Percentiles rank a stretch among this genome's conserved stretches.
These are phyloP conservation scores for Trametes meyenii DNA, from an alignment of 768 basidiomycete genomes.

Conservation along the genomic window DNA sequence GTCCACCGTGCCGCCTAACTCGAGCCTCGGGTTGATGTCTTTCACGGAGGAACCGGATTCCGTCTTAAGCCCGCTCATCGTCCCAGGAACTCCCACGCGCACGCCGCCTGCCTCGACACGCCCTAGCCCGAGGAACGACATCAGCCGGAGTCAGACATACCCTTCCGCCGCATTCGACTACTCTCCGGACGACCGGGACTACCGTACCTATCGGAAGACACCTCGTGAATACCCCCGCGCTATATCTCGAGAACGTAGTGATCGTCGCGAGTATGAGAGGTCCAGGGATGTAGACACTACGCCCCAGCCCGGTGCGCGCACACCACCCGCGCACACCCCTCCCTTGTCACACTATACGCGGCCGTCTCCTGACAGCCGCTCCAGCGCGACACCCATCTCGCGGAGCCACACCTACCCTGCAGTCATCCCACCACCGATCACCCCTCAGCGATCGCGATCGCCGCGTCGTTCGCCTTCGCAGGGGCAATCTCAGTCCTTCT, in stretches of 20 bases:
- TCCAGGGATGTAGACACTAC: slow-evolving; percentile 13
- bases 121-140: slow-evolving; percentile 13
- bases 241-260: slow-evolving; percentile 10
- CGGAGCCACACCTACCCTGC: slow-evolving; percentile 29
- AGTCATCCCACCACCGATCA: slow-evolving; percentile 1
- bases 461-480: slow-evolving; percentile 4
- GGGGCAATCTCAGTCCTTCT: neutral
- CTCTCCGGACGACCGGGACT: slow-evolving; percentile 20
- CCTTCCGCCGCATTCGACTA: slow-evolving; percentile 19
- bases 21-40: slow-evolving; percentile 19
- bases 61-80: slow-evolving; percentile 35
- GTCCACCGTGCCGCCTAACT: slow-evolving; percentile 10
- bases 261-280: slow-evolving; percentile 6
- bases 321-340: slow-evolving; percentile 15
- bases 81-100: slow-evolving; percentile 1
- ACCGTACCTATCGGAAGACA: slow-evolving; percentile 8
- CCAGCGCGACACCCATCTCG: slow-evolving; percentile 17
- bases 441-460: slow-evolving; percentile 4
- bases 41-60: slow-evolving; percentile 36
- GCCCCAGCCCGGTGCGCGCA: slow-evolving; percentile 6
- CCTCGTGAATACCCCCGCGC: slow-evolving; percentile 6
- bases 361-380: slow-evolving; percentile 14
- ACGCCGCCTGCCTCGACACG: neutral
- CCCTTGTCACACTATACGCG: slow-evolving; percentile 17
- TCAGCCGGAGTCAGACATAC: slow-evolving; percentile 24